Evolutionary conservation across 2,329 filamentous ascomycete genomes (phyloP).

Genomic region (Boeremia exigua): DNA sequence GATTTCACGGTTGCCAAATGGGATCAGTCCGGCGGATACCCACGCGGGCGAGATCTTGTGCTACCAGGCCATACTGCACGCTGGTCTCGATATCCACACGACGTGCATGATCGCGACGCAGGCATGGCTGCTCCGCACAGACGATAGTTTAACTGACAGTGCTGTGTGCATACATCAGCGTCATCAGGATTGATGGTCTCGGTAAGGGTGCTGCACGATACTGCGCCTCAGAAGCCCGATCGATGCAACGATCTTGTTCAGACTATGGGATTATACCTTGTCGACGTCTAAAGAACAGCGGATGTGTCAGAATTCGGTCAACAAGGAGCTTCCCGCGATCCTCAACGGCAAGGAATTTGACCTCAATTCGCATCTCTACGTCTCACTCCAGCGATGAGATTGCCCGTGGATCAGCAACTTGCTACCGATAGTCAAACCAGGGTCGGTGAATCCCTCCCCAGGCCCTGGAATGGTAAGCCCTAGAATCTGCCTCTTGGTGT

Average conservation of each 20-base stretch:
- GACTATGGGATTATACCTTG: too few relatives aligned
- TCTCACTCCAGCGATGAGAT: not conserved
- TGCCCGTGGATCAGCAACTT: not conserved
- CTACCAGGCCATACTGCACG: not conserved
- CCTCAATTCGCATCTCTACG: not conserved
- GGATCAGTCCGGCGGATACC: not conserved
- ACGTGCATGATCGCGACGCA: not conserved
- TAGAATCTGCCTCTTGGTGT: not conserved
- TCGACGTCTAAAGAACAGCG: not conserved
- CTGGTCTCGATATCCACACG: not conserved
- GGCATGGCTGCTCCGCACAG: not conserved
- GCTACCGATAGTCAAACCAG: too few relatives aligned
- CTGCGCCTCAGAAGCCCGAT: not conserved
- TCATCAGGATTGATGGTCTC: not conserved
- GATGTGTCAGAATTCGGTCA: not conserved
- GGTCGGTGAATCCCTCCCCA: not conserved
- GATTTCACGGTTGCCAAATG: not conserved
- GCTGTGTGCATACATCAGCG: not conserved
- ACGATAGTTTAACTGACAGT: not conserved
- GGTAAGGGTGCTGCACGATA: conserved; percentile 1
- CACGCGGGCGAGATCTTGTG: not conserved
- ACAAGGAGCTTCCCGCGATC: not conserved
- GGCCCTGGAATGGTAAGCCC: not conserved
- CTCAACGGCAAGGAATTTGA: not conserved
- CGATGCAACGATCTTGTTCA: not conserved